Evolutionary conservation across 2,329 filamentous ascomycete species (phyloP), one percentile per base, ranked within the genome.

Genomic region (Botrytis fabae): DNA sequence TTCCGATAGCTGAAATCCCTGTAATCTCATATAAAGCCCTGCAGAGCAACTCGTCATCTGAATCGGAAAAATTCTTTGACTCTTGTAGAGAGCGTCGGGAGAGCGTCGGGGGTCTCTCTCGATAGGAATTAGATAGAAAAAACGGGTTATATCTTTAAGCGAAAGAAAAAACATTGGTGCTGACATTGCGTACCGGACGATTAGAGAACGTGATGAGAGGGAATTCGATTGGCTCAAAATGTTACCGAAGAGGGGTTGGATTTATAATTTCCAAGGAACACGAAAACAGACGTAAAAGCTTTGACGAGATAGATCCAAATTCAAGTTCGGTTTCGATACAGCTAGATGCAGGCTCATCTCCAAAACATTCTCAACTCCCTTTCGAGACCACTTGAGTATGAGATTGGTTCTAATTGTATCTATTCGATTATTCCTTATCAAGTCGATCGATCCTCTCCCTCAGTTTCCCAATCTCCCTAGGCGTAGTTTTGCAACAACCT

Each of bases 401-500:
- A 51, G 48, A 54, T 14, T 68, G 6, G 14, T 57, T 57, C 18
- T 32, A 38, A 69, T 32, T 57, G 14, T 28, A 7, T 57, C 0
- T 32, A 69, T 69, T 42, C 48, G n/a, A 28, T 57, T 57, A 69
- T 57, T 69, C n/a, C 38, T 6, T 44, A 57, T 25, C 51, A 16
- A 74, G n/a, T n/a, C 65, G 59, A 75, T 80, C 76, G 35, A 79
- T 76, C 40, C 77, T 77, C 64, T 63, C 75, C 62, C 78, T 71
- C 48, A 80, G 74, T 42, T 74, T 79, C 14, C 65, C 76, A 64
- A 80, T 81, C 69, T 79, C 76, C 16, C 74, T 71, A 3, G 83
- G 81, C 4, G 80, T 82, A 12, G 82, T 82, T 76, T 85, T 85
- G 78, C 84, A 85, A 75, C 84, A 85, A 20, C 84, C 84, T 7